Evolutionary conservation across 2,329 filamentous ascomycete species (phyloP).

Genomic region (Mollisia scopiformis): DNA sequence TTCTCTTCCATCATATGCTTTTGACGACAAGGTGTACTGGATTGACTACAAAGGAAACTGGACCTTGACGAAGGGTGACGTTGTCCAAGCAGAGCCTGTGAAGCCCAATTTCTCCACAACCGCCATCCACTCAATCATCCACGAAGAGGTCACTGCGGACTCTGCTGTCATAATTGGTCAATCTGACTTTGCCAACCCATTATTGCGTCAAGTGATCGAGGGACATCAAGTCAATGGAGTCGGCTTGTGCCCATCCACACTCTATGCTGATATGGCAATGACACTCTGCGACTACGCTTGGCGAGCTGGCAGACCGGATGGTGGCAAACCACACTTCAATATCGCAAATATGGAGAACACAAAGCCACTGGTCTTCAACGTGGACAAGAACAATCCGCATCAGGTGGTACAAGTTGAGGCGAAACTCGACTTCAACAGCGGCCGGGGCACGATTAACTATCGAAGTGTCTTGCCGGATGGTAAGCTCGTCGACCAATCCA

Average conservation of each 20-base stretch:
- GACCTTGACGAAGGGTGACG: slow-evolving; percentile 58
- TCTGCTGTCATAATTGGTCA: slow-evolving; percentile 56
- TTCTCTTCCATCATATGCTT: slow-evolving; percentile 67
- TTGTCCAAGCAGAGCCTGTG: slow-evolving; percentile 44
- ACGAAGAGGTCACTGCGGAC: slow-evolving; percentile 50
- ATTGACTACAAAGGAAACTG: slow-evolving; percentile 58
- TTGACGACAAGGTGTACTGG: slow-evolving; percentile 72
- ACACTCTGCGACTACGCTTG: slow-evolving; percentile 70
- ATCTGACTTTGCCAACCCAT: slow-evolving; percentile 55
- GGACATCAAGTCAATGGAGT: slow-evolving; percentile 63
- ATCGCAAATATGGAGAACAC: slow-evolving; percentile 73
- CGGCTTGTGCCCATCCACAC: slow-evolving; percentile 56
- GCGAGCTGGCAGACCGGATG: slow-evolving; percentile 61
- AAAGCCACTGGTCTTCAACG: slow-evolving; percentile 58
- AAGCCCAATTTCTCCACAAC: slow-evolving; percentile 40
- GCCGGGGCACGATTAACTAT: slow-evolving; percentile 17
- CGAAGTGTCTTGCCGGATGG: slow-evolving; percentile 16
- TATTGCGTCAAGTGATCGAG: slow-evolving; percentile 56
- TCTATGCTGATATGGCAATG: slow-evolving; percentile 65
- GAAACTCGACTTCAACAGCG: slow-evolving; percentile 19
- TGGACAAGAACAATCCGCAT: slow-evolving; percentile 8
- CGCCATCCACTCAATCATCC: slow-evolving; percentile 52
- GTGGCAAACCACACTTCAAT: slow-evolving; percentile 61
- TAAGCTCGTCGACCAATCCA: slow-evolving; percentile 20
- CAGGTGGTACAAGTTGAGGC: slow-evolving; percentile 21